phyloP scores from a whole-genome alignment of 108 stramenopile genomes.

The Aureococcus anophagefferens region DNA sequence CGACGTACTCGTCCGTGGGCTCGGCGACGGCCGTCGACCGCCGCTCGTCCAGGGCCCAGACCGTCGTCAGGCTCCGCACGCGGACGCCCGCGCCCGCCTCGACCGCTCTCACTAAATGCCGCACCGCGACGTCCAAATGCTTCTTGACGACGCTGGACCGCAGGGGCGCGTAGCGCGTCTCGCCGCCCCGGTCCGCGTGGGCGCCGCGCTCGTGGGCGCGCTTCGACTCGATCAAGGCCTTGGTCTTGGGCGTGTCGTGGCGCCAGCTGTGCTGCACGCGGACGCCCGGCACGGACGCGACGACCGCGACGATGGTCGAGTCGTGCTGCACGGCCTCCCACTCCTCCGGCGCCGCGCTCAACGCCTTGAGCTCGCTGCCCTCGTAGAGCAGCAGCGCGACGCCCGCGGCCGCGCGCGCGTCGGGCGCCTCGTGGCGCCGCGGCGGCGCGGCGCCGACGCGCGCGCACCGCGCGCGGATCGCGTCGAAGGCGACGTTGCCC shows the following conservation, averaged over 20 bases:
- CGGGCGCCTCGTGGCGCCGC: neutral
- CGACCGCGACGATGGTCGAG: neutral
- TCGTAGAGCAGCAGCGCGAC: neutral
- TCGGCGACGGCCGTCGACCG: neutral
- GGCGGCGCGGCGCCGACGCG: neutral
- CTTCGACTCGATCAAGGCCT: neutral
- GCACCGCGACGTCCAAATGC: neutral
- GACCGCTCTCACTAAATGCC: neutral
- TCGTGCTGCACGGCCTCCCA: neutral
- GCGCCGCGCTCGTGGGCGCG: too few relatives aligned
- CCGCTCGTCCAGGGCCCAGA: neutral
- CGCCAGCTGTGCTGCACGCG: neutral
- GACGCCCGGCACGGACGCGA: neutral
- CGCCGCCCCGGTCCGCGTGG: too few relatives aligned
- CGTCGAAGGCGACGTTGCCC: neutral
- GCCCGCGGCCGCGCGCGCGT: too few relatives aligned
- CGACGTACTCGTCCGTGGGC: neutral
- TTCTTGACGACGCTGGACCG: neutral
- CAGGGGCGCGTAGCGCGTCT: neutral
- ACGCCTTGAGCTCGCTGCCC: neutral
- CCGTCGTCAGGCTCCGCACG: neutral
- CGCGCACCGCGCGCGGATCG: neutral
- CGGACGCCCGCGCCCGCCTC: neutral
- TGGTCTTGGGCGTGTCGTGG: neutral
- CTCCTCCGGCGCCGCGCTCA: neutral